phyloP scores from a whole-genome alignment of 1,284 basidiomycete genomes.

The Austropuccinia psidii region DNA sequence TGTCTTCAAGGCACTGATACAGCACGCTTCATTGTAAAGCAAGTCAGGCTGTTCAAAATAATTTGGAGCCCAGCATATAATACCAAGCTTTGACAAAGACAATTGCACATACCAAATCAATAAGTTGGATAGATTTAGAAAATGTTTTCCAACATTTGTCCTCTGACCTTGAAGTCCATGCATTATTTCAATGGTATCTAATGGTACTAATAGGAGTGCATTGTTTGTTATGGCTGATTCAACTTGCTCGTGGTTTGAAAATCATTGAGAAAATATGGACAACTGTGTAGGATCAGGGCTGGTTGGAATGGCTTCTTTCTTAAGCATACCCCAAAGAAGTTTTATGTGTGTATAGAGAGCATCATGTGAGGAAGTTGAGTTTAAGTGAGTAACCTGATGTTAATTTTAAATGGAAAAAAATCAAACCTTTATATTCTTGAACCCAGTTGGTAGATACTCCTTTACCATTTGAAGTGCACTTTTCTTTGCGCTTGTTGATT shows the following conservation, averaged over 20 bases:
- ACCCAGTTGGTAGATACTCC: background rate
- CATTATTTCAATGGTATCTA: background rate
- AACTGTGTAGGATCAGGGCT: background rate
- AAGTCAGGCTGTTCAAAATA: background rate
- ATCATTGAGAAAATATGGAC: background rate
- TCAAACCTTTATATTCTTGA: background rate
- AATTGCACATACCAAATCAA: background rate
- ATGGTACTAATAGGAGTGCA: too few species aligned
- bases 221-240: too few species aligned
- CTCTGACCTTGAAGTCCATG: background rate
- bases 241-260: background rate
- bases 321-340: slow-evolving; percentile 10
- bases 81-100: background rate
- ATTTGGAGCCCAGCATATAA: background rate
- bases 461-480: slow-evolving; percentile 9
- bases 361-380: background rate
- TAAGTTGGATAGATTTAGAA: background rate
- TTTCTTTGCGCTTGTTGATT: too few species aligned
- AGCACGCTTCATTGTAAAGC: background rate
- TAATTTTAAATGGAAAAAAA: background rate
- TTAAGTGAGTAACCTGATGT: background rate
- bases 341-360: slow-evolving; percentile 14
- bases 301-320: background rate
- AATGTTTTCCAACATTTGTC: background rate
- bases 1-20: background rate